These are phyloP conservation scores for Nakaseomyces delphensis DNA, from an alignment of 1,139 yeast species.

Conservation along the genomic window DNA sequence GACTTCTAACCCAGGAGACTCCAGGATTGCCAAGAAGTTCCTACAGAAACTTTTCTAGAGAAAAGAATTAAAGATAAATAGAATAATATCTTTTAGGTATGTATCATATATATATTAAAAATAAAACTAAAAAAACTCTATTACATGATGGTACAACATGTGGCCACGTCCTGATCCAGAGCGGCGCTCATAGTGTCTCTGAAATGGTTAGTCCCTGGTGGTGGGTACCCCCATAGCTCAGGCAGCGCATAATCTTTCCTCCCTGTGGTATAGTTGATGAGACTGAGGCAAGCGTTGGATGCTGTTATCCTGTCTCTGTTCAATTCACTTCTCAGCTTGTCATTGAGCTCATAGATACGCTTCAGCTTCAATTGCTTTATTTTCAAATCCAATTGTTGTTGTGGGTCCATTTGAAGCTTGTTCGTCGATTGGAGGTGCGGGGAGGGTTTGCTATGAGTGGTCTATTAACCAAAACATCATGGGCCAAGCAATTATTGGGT, in stretches of 20 bases:
- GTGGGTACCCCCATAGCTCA: conserved; percentile 42
- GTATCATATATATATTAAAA: background rate
- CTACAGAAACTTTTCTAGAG: conserved; percentile 4
- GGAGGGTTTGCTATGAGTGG: no score
- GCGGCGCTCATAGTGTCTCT: conserved; percentile 14
- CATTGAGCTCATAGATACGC: conserved; percentile 54
- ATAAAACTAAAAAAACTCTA: background rate
- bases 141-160: conserved; percentile 42
- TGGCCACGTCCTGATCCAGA: conserved; percentile 6
- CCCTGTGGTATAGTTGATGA: conserved; percentile 38
- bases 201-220: conserved; percentile 43
- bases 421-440: no score
- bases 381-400: conserved; percentile 23
- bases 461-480: no score
- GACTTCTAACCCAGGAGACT: conserved; percentile 29
- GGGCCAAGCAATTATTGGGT: no score
- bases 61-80: no score
- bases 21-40: conserved; percentile 14
- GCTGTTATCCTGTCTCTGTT: conserved; percentile 56
- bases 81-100: no score
- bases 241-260: conserved; percentile 49
- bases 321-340: conserved; percentile 46
- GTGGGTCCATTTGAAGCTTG: conserved; percentile 10
- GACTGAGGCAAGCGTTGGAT: conserved; percentile 52
- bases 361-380: conserved; percentile 45